Base-by-base conservation (phyloP, 208 protist species). In the Leishmania martiniquensis region DNA sequence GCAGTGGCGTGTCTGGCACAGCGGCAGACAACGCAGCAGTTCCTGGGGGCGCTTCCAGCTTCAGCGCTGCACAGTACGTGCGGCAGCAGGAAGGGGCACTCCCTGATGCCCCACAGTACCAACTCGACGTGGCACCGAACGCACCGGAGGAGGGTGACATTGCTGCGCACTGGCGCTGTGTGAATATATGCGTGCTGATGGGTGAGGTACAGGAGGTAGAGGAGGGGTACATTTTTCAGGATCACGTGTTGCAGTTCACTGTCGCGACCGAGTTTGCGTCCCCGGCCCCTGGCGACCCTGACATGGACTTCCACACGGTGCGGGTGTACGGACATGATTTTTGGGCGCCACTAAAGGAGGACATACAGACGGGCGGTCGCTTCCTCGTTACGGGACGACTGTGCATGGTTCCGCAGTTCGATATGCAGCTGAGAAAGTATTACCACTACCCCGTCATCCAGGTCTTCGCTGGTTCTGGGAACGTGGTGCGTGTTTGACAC, bases 371-470 rank as follows among this genome's bases (percentile, higher is more conserved):
- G 0, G 92, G 92, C 1, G 89, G 87, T 3, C 62, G 75, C 7
- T 90, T 88, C 25, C 62, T 92, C 17, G 92, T 97, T 2, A 92
- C 83, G 32, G 94, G 94, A 0, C 81, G 92, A 0, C 84, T 97
- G 66, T 87, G 94, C 52, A 91, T 97, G 87, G 87, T 96, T 47
- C 94, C 94, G 25, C 94, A 97, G 87, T 95, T 89, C 66, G 94
- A 97, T 67, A 78, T 80, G 20, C 39, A 71, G 6, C 80, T 94
- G 77, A 89, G 86, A 70, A 95, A 93, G 79, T 97, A 97, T 74
- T 95, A 96, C 55, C 92, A 96, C 80, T 95, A 89, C 65, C 94
- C 94, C 15, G 86, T 97, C n/a, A 87, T 97, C 12, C 91, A 96
- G 54, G 91, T 97, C 25, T 81, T 85, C 10, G 84, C 87, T 3